A percentile compares a stretch with the other conserved stretches of the same genome.
These are phyloP conservation scores for Zygosaccharomyces pseudobailii DNA, from an alignment of 1,139 yeast species.

Conservation along the genomic window DNA sequence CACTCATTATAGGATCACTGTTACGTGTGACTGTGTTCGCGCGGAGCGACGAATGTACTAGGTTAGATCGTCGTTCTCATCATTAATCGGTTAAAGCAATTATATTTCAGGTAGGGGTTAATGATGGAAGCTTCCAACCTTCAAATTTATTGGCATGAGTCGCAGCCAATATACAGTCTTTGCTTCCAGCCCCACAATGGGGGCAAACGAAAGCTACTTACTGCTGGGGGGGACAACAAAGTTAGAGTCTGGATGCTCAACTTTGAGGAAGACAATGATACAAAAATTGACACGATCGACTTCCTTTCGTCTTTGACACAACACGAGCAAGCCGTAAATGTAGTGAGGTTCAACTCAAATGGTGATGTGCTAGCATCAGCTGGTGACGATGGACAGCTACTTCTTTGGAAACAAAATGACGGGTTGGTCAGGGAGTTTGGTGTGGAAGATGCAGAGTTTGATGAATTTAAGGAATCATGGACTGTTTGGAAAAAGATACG, in stretches of 20 bases:
- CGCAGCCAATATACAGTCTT: constrained; percentile 75
- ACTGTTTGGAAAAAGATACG: constrained; percentile 29
- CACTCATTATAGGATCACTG: too few species aligned
- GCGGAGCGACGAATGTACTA: background rate
- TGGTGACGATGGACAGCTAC: constrained; percentile 88
- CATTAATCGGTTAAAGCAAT: background rate
- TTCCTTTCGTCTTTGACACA: constrained; percentile 74
- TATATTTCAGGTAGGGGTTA: background rate
- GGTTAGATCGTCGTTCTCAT: too few species aligned
- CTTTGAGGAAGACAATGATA: constrained; percentile 29
- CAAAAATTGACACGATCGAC: constrained; percentile 43
- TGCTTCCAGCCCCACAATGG: constrained; percentile 57
- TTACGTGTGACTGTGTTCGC: background rate
- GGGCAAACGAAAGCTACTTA: constrained; percentile 50
- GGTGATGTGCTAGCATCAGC: constrained; percentile 78
- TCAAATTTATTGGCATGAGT: constrained; percentile 41
- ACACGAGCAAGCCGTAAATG: constrained; percentile 94
- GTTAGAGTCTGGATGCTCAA: constrained; percentile 54
- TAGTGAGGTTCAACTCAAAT: constrained; percentile 65
- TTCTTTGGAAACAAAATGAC: constrained; percentile 69
- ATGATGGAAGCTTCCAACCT: constrained; percentile 31
- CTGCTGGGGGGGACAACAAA: constrained; percentile 94
- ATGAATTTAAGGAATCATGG: constrained; percentile 73
- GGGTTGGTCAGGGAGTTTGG: constrained; percentile 44
- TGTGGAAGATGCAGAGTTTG: constrained; percentile 29